These are phyloP conservation scores for Cocos nucifera DNA, from an alignment of 176 grass and related monocot genomes.

Conservation along the genomic window DNA sequence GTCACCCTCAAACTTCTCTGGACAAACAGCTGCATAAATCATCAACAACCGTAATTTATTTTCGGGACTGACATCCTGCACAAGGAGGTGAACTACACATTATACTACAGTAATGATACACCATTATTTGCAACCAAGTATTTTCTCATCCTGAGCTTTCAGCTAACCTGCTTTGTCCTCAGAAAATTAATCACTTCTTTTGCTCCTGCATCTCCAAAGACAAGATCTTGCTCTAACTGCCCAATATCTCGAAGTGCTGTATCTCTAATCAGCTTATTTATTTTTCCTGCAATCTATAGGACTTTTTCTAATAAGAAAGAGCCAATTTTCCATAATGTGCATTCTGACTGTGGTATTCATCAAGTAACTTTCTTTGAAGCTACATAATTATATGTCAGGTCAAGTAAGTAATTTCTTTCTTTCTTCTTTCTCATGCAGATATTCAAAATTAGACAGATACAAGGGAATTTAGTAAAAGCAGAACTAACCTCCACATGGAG, in stretches of 20 bases:
- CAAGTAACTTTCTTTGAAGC: too few relatives aligned
- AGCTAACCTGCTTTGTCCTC: conserved; percentile 66
- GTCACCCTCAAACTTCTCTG: conserved; percentile 97
- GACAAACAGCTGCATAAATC: conserved; percentile 76
- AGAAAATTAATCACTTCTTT: conserved; percentile 93
- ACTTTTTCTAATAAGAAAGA: conserved; percentile 20
- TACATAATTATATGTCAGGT: too few relatives aligned
- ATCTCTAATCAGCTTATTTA: conserved; percentile 68
- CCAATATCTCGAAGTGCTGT: conserved; percentile 65
- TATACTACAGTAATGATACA: conserved; percentile 11
- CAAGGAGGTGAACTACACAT: conserved; percentile 19
- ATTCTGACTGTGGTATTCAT: too few relatives aligned
- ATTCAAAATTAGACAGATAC: too few relatives aligned
- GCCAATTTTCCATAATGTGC: too few relatives aligned
- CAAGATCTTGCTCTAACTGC: conserved; percentile 87
- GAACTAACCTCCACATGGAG: conserved; percentile 81
- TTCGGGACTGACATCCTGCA: conserved; percentile 79
- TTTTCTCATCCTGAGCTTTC: not conserved
- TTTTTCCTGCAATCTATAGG: conserved; percentile 92
- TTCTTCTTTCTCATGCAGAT: too few relatives aligned
- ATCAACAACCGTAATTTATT: conserved; percentile 88
- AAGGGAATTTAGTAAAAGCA: too few relatives aligned
- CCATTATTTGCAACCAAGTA: not conserved
- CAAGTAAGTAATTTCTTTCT: too few relatives aligned
- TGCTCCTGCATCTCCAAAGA: conserved; percentile 93